Percentiles rank a stretch among this genome's conserved stretches.
phyloP scores from a whole-genome alignment of 257 asterid genomes.

The Verbena officinalis region DNA sequence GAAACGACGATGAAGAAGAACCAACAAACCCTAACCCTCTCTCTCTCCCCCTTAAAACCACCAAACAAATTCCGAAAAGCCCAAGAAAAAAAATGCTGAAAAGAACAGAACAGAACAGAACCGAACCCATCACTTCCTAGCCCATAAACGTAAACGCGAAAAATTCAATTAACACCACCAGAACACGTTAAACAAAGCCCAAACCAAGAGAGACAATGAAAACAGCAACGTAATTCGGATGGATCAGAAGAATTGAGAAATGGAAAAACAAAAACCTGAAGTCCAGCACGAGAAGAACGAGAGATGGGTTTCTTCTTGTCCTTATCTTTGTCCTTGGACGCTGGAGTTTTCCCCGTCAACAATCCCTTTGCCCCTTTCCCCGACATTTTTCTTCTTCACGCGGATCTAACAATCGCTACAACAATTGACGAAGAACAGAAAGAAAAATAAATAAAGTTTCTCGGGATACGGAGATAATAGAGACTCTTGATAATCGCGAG shows the following conservation, averaged over 20 bases:
- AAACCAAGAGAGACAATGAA: not conserved
- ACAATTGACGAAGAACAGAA: slow-evolving; percentile 3
- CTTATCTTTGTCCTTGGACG: slow-evolving; percentile 55
- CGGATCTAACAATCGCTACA: slow-evolving; percentile 23
- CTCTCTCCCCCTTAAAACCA: not conserved
- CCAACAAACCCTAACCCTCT: slow-evolving; percentile 12
- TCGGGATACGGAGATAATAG: slow-evolving; percentile 18
- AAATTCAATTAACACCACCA: not conserved
- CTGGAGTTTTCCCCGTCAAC: slow-evolving; percentile 50
- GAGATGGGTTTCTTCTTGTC: slow-evolving; percentile 55
- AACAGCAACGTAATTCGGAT: not conserved
- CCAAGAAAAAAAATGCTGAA: too few species aligned
- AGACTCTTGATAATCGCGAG: slow-evolving; percentile 16
- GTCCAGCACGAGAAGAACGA: slow-evolving; percentile 60
- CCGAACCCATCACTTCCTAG: not conserved
- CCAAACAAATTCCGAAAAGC: not conserved
- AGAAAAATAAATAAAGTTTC: slow-evolving; percentile 1
- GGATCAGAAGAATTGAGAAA: not conserved
- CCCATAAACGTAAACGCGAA: not conserved
- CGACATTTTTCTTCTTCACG: slow-evolving; percentile 38
- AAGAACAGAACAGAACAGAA: not conserved
- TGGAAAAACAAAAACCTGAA: slow-evolving; percentile 38
- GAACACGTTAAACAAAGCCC: not conserved
- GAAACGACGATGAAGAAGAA: not conserved
- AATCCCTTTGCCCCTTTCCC: slow-evolving; percentile 57